Evolutionary conservation across 2,329 filamentous ascomycete genomes (phyloP), one percentile per base, ranked within the genome.

Genomic region (Shiraia sp.): DNA sequence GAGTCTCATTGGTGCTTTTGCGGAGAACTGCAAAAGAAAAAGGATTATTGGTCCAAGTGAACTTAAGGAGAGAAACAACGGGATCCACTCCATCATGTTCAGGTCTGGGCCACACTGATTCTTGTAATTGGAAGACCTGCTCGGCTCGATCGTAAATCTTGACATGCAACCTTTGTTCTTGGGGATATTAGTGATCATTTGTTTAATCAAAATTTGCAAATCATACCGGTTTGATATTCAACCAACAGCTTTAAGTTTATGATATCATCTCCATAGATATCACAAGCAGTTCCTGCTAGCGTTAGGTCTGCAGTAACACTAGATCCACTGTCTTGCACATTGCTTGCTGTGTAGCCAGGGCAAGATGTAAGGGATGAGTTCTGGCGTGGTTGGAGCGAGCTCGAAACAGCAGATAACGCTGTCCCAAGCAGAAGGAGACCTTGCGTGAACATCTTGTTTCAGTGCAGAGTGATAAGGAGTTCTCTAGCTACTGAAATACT

Each of bases 51-150:
- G 72, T 70, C 47, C 77, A 79, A 25, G 75, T 71, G 57, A 85
- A 85, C 16, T 75, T 68, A 37, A 85, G 72, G 16, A 75, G 72
- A n/a, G 73, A 74, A 8, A 63, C 56, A 10, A 54, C 50, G 3
- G 66, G 57, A 7, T 57, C 57, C 23, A 51, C 32, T 12, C 40
- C 46, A 6, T 52, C 49, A 5, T 62, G 55, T 10, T 68, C 71
- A 3, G 51, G 84, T 1, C 85, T 79, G 2, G 84, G 77, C 35
- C 90, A 76, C 23, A 89, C 81, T 2, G 77, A 79, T 19, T 85
- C 81, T 5, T 87, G 87, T 2, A 91, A 79, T 63, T 90, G 86
- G 56, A 88, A 91, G 36, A 87, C 85, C 22, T 82, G 75, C 51
- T 87, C 79, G 13, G 74, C 79, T 2, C 77, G 75, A 63, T 91